Base-by-base conservation (phyloP, 129 eudicot genomes). In the Flaveria linearis region DNA sequence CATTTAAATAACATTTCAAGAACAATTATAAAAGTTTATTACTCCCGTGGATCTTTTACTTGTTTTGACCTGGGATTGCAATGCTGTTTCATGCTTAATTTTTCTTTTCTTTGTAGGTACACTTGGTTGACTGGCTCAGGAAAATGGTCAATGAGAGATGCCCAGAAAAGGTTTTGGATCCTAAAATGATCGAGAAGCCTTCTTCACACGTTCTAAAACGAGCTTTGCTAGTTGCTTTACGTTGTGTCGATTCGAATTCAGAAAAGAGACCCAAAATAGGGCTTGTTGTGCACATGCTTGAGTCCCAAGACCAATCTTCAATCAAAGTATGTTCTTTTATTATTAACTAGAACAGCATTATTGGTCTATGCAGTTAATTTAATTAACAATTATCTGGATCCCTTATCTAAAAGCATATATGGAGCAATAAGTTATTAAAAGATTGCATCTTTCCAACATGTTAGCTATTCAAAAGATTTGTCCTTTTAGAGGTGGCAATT, bases 281-380 rank as follows among this genome's bases (percentile, higher is more conserved):
- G 45, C 86, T 86, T 58, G 90, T 88, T n/a, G 83, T 88, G 50
- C 88, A 84, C 85, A 86, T 88, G 90, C 90, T 88, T 20, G 93
- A 88, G 84, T 82, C 87, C 7, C 85, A 86, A 72, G 93, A 84
- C 65, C 76, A 66, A 39, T 68, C 87, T 42, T 73, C 61, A 17
- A 75, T 68, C 65, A 83, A 77, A 52, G 89, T 86, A 83, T 47
- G 70, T 63, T 64, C 51, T 78, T 69, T 22, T 30, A 2, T 76
- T 57, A 23, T 39, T 55, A 65, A 7, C 22, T 18, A 15, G 16
- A 69, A 66, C 63, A 39, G 11, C n/a, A 17, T 26, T 4, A 52
- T 30, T 23, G 2, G 33, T 70, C 74, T 36, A 36, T 36, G 41
- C 41, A 36, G 41, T 36, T 36, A 36, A 36, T 36, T 36, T 36